Evolutionary conservation across 495 filamentous ascomycete genomes (phyloP), one percentile per base, ranked within the genome.

Genomic region (Niebla homalea): DNA sequence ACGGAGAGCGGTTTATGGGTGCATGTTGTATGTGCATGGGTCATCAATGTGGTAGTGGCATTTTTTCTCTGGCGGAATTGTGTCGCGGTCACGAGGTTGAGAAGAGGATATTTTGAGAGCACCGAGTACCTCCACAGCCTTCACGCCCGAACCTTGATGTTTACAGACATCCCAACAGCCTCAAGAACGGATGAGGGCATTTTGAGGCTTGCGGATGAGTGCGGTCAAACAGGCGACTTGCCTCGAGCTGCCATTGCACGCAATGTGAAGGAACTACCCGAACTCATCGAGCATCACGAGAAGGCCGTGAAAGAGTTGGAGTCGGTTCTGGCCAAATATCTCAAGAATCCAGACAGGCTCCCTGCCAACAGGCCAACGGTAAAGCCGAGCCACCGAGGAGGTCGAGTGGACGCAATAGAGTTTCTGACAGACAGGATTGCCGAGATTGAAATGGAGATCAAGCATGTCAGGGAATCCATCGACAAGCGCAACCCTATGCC

Each of bases 31-130:
- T 75, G 82, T 54, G 86, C 87, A 2, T 98, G 84, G 71, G 47
- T 76, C 2, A 87, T 94, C 62, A 80, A 89, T 64, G 62, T 81
- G 21, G 74, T 89, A 26, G 71, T 96, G 42, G 80, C 72, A 45
- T 81, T 71, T 53, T 94, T 94, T 60, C 67, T 98, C 18, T 98
- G 88, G 87, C 79, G 75, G 67, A 96, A 94, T 57, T 97, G 97
- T 65, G 77, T 74, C 41, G 79, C 72, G 16, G 75, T 97, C 20
- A 60, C 78, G 20, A 68, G 65, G 38, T 62, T 98, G 49, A 78
- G 89, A 57, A 78, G 85, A 44, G 60, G 76, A 29, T 95, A 94
- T 60, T 89, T 94, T 58, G 71, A 89, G 56, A 93, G 82, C 55
- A 74, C 85, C 5, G 93, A 96, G 32, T 98, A 96, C 57, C 83